Percentiles rank a stretch among this genome's conserved stretches.
Evolutionary conservation across 768 basidiomycete genomes (phyloP).

Genomic region (Lactifluus hygrophoroides): DNA sequence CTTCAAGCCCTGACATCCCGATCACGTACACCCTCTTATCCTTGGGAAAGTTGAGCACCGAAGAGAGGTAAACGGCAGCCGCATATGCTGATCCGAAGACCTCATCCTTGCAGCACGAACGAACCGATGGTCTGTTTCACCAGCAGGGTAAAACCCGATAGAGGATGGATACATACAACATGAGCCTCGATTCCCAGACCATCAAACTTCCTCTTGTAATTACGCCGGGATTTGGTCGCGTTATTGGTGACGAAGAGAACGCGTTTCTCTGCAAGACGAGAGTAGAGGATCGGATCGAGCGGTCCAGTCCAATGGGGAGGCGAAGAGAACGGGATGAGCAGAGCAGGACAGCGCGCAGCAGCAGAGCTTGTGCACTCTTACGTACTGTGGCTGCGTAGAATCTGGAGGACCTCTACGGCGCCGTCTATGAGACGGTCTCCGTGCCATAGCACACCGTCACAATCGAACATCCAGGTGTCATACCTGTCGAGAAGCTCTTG

Average conservation of each 20-base stretch:
- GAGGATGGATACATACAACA: conserved; percentile 49
- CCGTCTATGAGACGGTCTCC: conserved; percentile 76
- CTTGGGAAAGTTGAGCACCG: conserved; percentile 81
- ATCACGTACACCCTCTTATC: conserved; percentile 95
- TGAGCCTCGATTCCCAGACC: conserved; percentile 76
- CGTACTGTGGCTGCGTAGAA: conserved; percentile 68
- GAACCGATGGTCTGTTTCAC: neutral
- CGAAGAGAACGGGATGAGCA: conserved; percentile 4
- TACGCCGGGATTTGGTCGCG: conserved; percentile 83
- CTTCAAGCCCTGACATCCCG: conserved; percentile 85
- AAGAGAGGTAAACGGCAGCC: conserved; percentile 75
- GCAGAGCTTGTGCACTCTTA: conserved; percentile 9
- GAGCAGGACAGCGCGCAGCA: neutral
- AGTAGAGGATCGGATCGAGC: conserved; percentile 9
- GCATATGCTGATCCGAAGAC: conserved; percentile 94
- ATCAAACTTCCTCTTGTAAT: conserved; percentile 89
- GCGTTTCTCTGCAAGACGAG: conserved; percentile 34
- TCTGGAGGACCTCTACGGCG: conserved; percentile 60
- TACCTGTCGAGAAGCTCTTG: conserved; percentile 43
- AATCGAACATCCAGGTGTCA: conserved; percentile 95
- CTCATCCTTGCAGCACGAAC: conserved; percentile 65
- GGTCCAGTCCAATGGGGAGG: conserved; percentile 7
- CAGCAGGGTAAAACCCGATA: neutral
- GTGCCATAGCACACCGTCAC: conserved; percentile 92
- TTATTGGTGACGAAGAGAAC: conserved; percentile 96